Base-by-base conservation (phyloP, 257 asterid species). In the Dorcoceras hygrometricum region DNA sequence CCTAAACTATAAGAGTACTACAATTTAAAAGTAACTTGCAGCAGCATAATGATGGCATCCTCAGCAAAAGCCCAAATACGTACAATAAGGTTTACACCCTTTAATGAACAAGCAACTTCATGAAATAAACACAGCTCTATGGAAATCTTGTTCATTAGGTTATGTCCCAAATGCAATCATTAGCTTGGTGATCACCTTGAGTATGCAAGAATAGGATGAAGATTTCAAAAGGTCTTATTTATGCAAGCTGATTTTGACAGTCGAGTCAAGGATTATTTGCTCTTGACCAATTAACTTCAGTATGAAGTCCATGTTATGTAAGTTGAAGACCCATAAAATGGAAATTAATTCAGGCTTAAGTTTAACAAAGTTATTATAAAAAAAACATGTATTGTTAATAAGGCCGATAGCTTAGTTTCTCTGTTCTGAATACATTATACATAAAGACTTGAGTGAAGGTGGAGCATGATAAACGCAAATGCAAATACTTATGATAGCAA, bases 1-100 rank as follows among this genome's bases (percentile, higher is more conserved):
- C 66, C 62, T 62, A 24, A 69, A 67, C 63, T 48, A 67, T 66
- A 48, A 14, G 34, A 20, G 56, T 46, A 64, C 68, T 56, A 23
- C 68, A 59, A 62, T 62, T 27, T 51, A 62, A 66, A 53, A 66
- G 61, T 62, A 46, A 76, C 63, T 39, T 12, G 29, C 46, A 43
- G 24, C 22, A 60, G 50, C 68, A 57, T 26, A 48, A 32, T 16
- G 55, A 34, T 46, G 25, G 29, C 64, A 63, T 26, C 27, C 64
- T 46, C 1, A 66, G 48, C 69, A 73, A 66, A 62, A 26, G 23
- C 68, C 31, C 27, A 46, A n/a, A 3, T 18, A 18, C 43, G 7
- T 31, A 22, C 19, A 50, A 25, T 72, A 14, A 23, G 62, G 53
- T 39, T 57, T 1, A 46, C 14, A 46, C 55, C 56, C 77, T 66